phyloP scores from a whole-genome alignment of 1,284 basidiomycete genomes.

The Rhodotorula sp. region DNA sequence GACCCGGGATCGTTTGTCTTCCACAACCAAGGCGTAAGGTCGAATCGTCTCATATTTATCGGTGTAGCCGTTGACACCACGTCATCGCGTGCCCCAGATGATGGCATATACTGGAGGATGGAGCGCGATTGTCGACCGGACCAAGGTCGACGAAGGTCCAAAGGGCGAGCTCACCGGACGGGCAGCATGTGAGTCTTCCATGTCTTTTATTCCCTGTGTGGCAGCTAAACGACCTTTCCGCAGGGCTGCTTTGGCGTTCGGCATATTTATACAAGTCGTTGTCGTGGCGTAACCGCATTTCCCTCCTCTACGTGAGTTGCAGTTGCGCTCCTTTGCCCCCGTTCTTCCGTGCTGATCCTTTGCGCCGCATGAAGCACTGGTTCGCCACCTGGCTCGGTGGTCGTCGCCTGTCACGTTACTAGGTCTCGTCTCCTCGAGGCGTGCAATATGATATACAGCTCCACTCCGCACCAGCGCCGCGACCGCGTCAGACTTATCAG shows the following conservation, averaged over 20 bases:
- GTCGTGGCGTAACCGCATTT: conserved; percentile 68
- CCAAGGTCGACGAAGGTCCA: conserved; percentile 57
- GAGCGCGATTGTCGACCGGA: conserved; percentile 66
- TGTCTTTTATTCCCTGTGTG: no score
- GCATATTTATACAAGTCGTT: conserved; percentile 78
- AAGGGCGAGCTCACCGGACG: conserved; percentile 54
- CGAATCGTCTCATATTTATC: neutral
- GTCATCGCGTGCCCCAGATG: neutral
- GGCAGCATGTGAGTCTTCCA: conserved; percentile 35
- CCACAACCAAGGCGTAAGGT: conserved; percentile 61
- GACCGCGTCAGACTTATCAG: neutral
- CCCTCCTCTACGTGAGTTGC: neutral
- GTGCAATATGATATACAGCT: neutral
- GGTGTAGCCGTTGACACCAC: neutral
- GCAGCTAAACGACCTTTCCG: neutral
- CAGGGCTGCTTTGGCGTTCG: conserved; percentile 25
- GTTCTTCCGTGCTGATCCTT: conserved; percentile 4
- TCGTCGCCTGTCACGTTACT: conserved; percentile 74
- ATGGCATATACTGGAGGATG: conserved; percentile 78
- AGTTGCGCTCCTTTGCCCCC: neutral
- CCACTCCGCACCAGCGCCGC: neutral
- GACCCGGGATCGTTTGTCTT: conserved; percentile 15
- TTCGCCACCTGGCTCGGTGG: conserved; percentile 64
- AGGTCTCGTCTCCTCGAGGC: neutral
- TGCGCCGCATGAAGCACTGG: conserved; percentile 44